These are phyloP conservation scores for Cyclaneusma minus DNA, from an alignment of 2,329 filamentous ascomycete species.

Conservation along the genomic window DNA sequence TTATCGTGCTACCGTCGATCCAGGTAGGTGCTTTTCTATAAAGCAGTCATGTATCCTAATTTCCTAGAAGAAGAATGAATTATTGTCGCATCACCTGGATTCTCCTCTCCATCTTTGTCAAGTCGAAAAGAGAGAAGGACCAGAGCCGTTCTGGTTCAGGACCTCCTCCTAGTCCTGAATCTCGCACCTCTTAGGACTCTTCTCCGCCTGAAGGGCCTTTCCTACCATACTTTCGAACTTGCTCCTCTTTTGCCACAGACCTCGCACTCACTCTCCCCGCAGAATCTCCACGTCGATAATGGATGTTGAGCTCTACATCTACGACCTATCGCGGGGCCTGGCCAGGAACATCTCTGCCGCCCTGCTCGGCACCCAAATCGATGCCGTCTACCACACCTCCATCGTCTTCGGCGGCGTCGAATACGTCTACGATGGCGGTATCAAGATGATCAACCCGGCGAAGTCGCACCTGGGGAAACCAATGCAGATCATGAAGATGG, in stretches of 20 bases:
- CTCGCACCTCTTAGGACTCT: too few species aligned
- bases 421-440: conserved; percentile 79
- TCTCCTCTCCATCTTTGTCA: too few species aligned
- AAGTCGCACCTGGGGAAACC: conserved; percentile 76
- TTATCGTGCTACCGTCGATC: too few species aligned
- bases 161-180: too few species aligned
- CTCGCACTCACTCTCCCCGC: background rate
- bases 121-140: too few species aligned
- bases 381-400: conserved; percentile 91
- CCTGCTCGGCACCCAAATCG: conserved; percentile 56
- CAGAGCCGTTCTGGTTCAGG: too few species aligned
- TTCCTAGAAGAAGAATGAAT: too few species aligned
- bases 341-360: conserved; percentile 32
- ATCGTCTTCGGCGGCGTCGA: conserved; percentile 74
- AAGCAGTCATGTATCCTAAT: too few species aligned
- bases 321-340: conserved; percentile 52
- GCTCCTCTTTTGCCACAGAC: background rate
- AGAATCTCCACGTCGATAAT: conserved; percentile 25
- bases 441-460: conserved; percentile 68
- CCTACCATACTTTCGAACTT: background rate
- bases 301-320: conserved; percentile 65
- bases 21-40: too few species aligned
- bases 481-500: conserved; percentile 60
- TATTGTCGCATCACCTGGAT: too few species aligned
- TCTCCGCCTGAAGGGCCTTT: background rate